A percentile compares a stretch with the other conserved stretches of the same genome.
These are phyloP conservation scores for Ceratobasidium theobromae DNA, from an alignment of 1,284 basidiomycete genomes.

Conservation along the genomic window DNA sequence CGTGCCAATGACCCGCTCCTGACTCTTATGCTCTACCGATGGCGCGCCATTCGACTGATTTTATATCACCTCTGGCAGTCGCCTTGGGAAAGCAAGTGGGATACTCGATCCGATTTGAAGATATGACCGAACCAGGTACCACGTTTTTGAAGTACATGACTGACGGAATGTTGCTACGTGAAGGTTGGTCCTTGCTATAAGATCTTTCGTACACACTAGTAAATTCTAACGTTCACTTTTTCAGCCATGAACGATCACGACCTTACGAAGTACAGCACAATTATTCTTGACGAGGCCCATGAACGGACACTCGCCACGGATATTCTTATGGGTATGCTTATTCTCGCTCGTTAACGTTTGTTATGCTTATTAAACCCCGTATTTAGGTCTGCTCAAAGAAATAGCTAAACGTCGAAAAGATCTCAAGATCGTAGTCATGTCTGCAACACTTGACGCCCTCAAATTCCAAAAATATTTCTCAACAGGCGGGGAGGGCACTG, in stretches of 20 bases:
- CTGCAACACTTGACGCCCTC: conserved; percentile 92
- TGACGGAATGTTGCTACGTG: conserved; percentile 77
- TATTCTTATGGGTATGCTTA: conserved; percentile 90
- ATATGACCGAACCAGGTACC: conserved; percentile 88
- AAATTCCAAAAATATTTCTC: conserved; percentile 96
- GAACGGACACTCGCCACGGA: conserved; percentile 98
- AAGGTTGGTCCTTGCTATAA: not conserved
- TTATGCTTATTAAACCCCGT: conserved; percentile 38
- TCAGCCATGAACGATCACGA: conserved; percentile 97
- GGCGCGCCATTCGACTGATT: not conserved
- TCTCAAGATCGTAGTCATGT: conserved; percentile 98
- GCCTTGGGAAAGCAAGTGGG: conserved; percentile 92
- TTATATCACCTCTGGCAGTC: conserved; percentile 52
- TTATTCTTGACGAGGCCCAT: conserved; percentile 98
- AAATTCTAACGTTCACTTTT: conserved; percentile 58
- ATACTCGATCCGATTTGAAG: conserved; percentile 98
- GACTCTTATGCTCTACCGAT: not conserved
- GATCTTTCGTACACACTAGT: not conserved
- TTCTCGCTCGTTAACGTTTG: not conserved
- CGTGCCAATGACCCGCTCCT: conserved; percentile 40
- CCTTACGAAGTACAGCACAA: conserved; percentile 88
- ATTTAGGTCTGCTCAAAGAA: conserved; percentile 84
- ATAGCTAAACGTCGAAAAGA: conserved; percentile 82
- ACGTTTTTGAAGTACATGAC: conserved; percentile 99
- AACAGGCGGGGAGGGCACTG: conserved; percentile 47